phyloP scores from a whole-genome alignment of 352 stramenopile genomes.

The Phytophthora megakarya region DNA sequence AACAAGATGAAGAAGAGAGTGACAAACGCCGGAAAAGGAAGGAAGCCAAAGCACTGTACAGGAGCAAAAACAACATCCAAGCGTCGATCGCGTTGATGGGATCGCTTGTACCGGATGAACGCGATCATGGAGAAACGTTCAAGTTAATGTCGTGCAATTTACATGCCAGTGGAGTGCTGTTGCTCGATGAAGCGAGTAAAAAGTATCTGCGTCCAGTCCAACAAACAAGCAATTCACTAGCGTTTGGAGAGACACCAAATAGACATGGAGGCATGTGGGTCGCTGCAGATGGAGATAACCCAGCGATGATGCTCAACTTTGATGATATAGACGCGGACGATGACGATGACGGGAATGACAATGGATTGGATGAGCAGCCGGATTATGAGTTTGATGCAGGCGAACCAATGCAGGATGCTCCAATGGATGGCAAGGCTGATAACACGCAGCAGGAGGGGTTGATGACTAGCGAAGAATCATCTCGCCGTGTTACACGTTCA shows the following conservation, averaged over 20 bases:
- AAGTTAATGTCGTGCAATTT: slow-evolving; percentile 85
- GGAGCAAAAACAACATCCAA: slow-evolving; percentile 77
- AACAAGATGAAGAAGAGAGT: slow-evolving; percentile 21
- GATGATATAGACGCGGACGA: slow-evolving; percentile 45
- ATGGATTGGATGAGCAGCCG: slow-evolving; percentile 34
- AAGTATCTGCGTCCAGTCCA: slow-evolving; percentile 53
- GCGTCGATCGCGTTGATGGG: slow-evolving; percentile 84
- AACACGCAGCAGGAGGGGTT: slow-evolving; percentile 10
- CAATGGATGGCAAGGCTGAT: slow-evolving; percentile 18
- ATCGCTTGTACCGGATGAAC: slow-evolving; percentile 74
- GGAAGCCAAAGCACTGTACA: slow-evolving; percentile 27
- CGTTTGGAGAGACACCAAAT: slow-evolving; percentile 35
- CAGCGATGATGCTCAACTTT: slow-evolving; percentile 47
- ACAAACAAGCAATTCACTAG: slow-evolving; percentile 19
- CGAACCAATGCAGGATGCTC: slow-evolving; percentile 28
- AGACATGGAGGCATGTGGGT: slow-evolving; percentile 27
- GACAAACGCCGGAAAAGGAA: slow-evolving; percentile 23
- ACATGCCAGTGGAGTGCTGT: slow-evolving; percentile 68
- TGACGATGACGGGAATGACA: slow-evolving; percentile 28
- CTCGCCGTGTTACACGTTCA: not conserved
- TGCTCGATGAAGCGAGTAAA: slow-evolving; percentile 80
- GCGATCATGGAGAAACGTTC: slow-evolving; percentile 83
- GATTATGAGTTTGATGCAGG: slow-evolving; percentile 43
- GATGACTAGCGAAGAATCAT: not conserved
- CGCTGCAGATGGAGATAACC: slow-evolving; percentile 27